Evolutionary conservation across 805 yeast species (phyloP).

Genomic region (Wickerhamomyces sydowiorum): DNA sequence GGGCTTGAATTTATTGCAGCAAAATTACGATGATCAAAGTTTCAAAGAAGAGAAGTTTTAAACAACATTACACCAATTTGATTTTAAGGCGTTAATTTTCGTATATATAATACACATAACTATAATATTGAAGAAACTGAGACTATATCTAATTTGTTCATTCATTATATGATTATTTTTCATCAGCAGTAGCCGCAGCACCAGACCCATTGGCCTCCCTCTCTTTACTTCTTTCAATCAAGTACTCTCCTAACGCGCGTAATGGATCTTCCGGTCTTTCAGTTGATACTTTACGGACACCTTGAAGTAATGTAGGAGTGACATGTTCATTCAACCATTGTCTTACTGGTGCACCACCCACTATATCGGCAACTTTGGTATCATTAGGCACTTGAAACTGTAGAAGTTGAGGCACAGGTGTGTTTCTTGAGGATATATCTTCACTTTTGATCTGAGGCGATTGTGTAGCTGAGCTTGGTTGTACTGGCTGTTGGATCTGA

Average conservation of each 20-base stretch:
- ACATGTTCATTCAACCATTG: constrained; percentile 60
- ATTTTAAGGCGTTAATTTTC: not conserved
- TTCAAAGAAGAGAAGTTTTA: constrained; percentile 36
- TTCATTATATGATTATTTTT: not conserved
- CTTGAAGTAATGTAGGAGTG: constrained; percentile 58
- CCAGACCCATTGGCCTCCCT: constrained; percentile 1
- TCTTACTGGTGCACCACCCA: constrained; percentile 71
- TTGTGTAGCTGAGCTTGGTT: not conserved
- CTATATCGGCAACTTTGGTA: constrained; percentile 37
- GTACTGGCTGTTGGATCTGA: not conserved
- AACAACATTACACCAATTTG: not conserved
- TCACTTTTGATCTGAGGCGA: constrained; percentile 1
- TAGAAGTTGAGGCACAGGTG: constrained; percentile 16
- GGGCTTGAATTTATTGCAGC: constrained; percentile 60
- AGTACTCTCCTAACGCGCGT: constrained; percentile 45
- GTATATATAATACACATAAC: not conserved
- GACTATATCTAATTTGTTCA: not conserved
- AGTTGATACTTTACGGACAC: constrained; percentile 48
- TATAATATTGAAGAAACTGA: not conserved
- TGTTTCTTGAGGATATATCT: constrained; percentile 3
- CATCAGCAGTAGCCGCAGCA: too few relatives aligned
- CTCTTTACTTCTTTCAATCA: constrained; percentile 33
- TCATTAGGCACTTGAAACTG: constrained; percentile 16
- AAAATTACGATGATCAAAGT: constrained; percentile 38
- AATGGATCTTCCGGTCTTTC: constrained; percentile 50